Base-by-base conservation (phyloP, 106 monocot genomes). In the Apostasia ramifera region DNA sequence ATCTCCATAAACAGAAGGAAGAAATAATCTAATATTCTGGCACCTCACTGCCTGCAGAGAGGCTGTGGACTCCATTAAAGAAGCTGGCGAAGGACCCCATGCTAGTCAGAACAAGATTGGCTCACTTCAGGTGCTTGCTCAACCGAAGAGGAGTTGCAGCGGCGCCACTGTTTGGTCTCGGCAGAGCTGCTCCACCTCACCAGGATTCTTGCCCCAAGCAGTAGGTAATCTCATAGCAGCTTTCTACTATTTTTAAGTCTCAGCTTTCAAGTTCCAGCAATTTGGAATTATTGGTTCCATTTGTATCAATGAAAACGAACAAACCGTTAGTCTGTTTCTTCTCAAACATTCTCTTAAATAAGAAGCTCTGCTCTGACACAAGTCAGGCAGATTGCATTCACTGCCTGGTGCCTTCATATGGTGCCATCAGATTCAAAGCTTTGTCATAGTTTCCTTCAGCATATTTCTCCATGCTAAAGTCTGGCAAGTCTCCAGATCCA, bases 101-200 rank as follows among this genome's bases (percentile, higher is more conserved):
- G 48, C 14, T 60, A 14, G 92, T 82, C 1, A 71, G 80, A 38
- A 38, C n/a, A 67, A 86, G 92, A 66, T 71, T 95, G 68, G 84
- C 86, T 50, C 79, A 69, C 49, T 95, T 95, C 82, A 74, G 89
- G 71, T 95, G 95, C 70, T 79, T 91, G 74, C 82, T 95, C 42
- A 86, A 92, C 68, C 78, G 79, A 54, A 92, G 95, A 70, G 95
- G 95, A 6, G 79, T 95, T 66, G 86, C 91, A 15, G 92, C 95
- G 44, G 88, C 88, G 8, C 92, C 91, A 0, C 45, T 95, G 55
- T 60, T 67, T 38, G 92, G 80, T 57, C 68, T 47, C 39, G 89
- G 92, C 5, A 79, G 92, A 69, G 68, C 40, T 2, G 71, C 73
- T 70, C 92, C 95, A 39, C 3, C 12, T 11, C 84, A 67, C 1